phyloP scores from a whole-genome alignment of 2,329 filamentous ascomycete genomes.

The Stachybotrys chlorohalonatus region DNA sequence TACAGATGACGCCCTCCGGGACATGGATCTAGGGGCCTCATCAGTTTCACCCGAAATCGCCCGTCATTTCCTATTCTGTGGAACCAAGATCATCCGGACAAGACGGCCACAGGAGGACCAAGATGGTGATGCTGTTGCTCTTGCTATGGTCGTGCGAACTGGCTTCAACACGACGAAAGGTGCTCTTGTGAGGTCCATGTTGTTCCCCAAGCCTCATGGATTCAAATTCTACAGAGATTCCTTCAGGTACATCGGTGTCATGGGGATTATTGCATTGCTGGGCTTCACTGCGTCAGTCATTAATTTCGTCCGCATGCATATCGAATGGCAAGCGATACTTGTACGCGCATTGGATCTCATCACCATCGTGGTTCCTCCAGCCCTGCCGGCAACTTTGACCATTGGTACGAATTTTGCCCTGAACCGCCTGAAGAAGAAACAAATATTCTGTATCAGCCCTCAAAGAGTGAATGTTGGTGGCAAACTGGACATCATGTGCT shows the following conservation, averaged over 20 bases:
- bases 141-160: slow-evolving; percentile 87
- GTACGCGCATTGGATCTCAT: slow-evolving; percentile 90
- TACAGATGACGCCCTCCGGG: slow-evolving; percentile 66
- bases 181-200: slow-evolving; percentile 89
- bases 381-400: slow-evolving; percentile 85
- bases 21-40: slow-evolving; percentile 70
- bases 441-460: slow-evolving; percentile 96
- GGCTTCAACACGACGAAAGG: slow-evolving; percentile 98
- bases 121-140: slow-evolving; percentile 78
- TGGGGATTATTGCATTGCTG: slow-evolving; percentile 75
- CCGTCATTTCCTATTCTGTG: slow-evolving; percentile 85
- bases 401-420: slow-evolving; percentile 96
- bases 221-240: slow-evolving; percentile 99
- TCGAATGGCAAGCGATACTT: slow-evolving; percentile 85
- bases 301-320: slow-evolving; percentile 79
- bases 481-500: slow-evolving; percentile 92
- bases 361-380: slow-evolving; percentile 94
- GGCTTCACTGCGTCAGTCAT: slow-evolving; percentile 87
- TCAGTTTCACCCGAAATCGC: slow-evolving; percentile 77
- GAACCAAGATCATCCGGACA: slow-evolving; percentile 90
- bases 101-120: slow-evolving; percentile 78
- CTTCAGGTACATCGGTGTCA: slow-evolving; percentile 95
- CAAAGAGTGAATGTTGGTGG: slow-evolving; percentile 95
- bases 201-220: slow-evolving; percentile 94
- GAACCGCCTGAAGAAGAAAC: slow-evolving; percentile 72